phyloP scores from a whole-genome alignment of 2,329 filamentous ascomycete species.

The Alternaria alternata region DNA sequence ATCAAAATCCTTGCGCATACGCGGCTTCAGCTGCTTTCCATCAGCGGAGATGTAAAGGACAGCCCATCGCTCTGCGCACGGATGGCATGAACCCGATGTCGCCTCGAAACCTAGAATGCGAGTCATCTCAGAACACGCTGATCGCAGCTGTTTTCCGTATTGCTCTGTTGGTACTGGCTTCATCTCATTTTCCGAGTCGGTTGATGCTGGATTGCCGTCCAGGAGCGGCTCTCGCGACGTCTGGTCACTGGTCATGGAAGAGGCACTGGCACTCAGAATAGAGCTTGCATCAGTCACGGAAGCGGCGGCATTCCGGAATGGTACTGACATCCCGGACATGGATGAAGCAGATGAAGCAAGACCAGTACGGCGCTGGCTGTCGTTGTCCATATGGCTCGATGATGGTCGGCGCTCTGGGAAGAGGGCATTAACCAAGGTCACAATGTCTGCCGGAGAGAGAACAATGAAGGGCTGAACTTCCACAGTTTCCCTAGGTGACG shows the following conservation, averaged over 20 bases:
- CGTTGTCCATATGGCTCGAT: constrained; percentile 60
- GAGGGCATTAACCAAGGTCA: constrained; percentile 81
- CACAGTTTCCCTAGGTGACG: constrained; percentile 76
- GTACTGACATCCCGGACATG: constrained; percentile 57
- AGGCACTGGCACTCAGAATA: constrained; percentile 75
- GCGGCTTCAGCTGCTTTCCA: constrained; percentile 72
- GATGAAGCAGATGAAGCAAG: constrained; percentile 59
- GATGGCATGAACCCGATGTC: constrained; percentile 74
- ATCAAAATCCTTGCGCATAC: constrained; percentile 76
- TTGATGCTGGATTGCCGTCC: constrained; percentile 52
- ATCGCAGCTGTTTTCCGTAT: constrained; percentile 63
- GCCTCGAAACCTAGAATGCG: constrained; percentile 70
- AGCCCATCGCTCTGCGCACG: constrained; percentile 83
- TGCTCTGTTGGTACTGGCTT: constrained; percentile 59
- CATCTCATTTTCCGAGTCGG: constrained; percentile 46
- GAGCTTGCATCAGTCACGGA: constrained; percentile 69
- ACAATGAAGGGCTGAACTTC: constrained; percentile 83
- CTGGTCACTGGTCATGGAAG: constrained; percentile 76
- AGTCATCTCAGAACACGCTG: constrained; percentile 75
- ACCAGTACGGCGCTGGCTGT: constrained; percentile 56
- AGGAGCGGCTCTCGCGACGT: constrained; percentile 71
- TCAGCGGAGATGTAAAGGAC: constrained; percentile 80
- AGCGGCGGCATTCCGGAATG: constrained; percentile 62
- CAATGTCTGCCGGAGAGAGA: constrained; percentile 78
- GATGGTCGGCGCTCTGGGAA: constrained; percentile 77